Percentiles rank a stretch among this genome's conserved stretches.
phyloP scores from a whole-genome alignment of 1,139 yeast genomes.

The Candida sanyaensis region DNA sequence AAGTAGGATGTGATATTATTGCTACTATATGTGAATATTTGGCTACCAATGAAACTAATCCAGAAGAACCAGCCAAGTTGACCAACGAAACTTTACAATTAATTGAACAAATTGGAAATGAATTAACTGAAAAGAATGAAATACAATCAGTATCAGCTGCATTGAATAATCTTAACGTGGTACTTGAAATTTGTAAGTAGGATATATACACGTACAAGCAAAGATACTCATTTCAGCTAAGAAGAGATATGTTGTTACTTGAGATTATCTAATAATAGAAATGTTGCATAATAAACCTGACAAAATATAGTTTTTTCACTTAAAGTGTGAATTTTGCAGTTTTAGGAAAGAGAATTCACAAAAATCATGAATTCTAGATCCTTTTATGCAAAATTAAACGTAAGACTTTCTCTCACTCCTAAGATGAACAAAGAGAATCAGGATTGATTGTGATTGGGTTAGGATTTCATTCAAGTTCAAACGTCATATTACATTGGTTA shows the following conservation, averaged over 20 bases:
- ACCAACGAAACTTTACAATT: conserved; percentile 4
- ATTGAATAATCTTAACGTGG: conserved; percentile 2
- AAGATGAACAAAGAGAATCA: too few relatives aligned
- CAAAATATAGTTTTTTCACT: too few relatives aligned
- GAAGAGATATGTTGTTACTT: too few relatives aligned
- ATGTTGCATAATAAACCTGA: neutral
- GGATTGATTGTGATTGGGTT: too few relatives aligned
- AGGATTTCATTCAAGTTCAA: too few relatives aligned
- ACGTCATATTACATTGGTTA: too few relatives aligned
- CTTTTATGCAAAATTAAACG: neutral
- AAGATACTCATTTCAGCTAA: neutral
- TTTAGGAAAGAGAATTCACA: neutral
- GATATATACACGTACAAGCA: neutral
- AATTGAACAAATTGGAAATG: conserved; percentile 2
- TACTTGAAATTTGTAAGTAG: conserved; percentile 3
- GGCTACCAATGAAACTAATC: conserved; percentile 28
- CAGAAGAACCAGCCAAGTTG: conserved; percentile 18
- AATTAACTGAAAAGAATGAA: conserved; percentile 3
- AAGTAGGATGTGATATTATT: conserved; percentile 69
- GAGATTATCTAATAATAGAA: neutral
- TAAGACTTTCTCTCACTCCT: too few relatives aligned
- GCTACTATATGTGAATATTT: conserved; percentile 72
- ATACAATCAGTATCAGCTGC: conserved; percentile 1
- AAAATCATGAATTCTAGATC: neutral
- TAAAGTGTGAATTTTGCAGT: neutral